A percentile compares a stretch with the other conserved stretches of the same genome.
Evolutionary conservation across 108 stramenopile species (phyloP).

Genomic region (Conticribra weissflogii): DNA sequence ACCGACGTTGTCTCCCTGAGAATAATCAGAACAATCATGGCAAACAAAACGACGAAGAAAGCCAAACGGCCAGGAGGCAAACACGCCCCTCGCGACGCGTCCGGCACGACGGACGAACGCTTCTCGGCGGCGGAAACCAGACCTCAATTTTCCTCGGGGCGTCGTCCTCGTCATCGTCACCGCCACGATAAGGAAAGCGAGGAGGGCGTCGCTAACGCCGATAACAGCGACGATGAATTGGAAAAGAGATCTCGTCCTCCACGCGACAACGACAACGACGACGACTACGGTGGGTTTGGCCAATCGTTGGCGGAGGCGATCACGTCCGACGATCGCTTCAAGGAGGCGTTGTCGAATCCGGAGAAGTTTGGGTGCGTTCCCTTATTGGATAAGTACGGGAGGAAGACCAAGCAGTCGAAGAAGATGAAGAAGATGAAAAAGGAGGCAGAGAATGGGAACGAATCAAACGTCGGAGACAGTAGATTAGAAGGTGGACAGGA

Average conservation of each 20-base stretch:
- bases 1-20: no score
- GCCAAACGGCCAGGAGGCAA: no score
- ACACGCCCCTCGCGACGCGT: no score
- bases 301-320: slow-evolving; percentile 33
- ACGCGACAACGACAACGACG: background rate
- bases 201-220: background rate
- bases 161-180: background rate
- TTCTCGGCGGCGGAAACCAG: background rate
- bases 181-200: background rate
- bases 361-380: slow-evolving; percentile 61
- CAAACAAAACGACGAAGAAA: no score
- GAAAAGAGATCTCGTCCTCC: background rate
- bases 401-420: slow-evolving; percentile 50
- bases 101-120: background rate
- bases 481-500: no score
- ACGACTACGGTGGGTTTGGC: slow-evolving; percentile 8
- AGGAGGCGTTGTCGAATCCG: slow-evolving; percentile 80
- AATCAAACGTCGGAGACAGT: slow-evolving; percentile 1
- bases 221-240: background rate
- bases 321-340: slow-evolving; percentile 83
- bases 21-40: no score
- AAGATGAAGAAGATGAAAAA: slow-evolving; percentile 36
- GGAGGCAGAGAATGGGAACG: slow-evolving; percentile 16
- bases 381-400: slow-evolving; percentile 71
- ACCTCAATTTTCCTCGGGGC: background rate